Conservation (phyloP, 768 basidiomycete genomes). For the Auriscalpium vulgare region DNA sequence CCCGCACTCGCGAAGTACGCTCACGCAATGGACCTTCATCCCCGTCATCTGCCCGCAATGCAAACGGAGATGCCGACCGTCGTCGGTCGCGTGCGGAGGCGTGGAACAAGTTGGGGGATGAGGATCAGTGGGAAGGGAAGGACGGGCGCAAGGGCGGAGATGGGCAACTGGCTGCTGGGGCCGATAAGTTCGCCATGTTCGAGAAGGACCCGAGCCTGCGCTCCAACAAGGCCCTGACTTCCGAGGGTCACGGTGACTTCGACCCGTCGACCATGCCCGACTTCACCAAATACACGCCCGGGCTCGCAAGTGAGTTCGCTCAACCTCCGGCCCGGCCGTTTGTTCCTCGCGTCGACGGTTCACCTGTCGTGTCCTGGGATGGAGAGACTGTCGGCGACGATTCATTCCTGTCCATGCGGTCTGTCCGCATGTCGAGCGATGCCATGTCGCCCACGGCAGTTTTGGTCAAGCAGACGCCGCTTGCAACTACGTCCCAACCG, state of each 20-base stretch:
- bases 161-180: neutral
- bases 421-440: neutral
- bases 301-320: neutral
- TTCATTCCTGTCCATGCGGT: conserved; percentile 10
- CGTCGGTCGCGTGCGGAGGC: neutral
- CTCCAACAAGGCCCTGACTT: conserved; percentile 2
- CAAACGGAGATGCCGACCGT: neutral
- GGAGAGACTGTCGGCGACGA: conserved; percentile 1
- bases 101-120: conserved; percentile 1
- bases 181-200: conserved; percentile 6
- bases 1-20: neutral
- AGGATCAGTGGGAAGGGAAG: conserved; percentile 3
- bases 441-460: conserved; percentile 11
- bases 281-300: conserved; percentile 7
- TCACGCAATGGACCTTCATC: conserved; percentile 2
- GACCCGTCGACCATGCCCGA: conserved; percentile 14
- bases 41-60: neutral
- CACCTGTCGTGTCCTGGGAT: conserved; percentile 8
- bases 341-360: neutral
- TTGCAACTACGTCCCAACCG: conserved; percentile 3
- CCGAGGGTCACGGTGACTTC: conserved; percentile 6
- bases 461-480: conserved; percentile 10
- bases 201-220: conserved; percentile 12
- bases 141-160: neutral
- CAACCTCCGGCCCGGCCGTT: conserved; percentile 1